phyloP scores from a whole-genome alignment of 495 filamentous ascomycete species.

The Annulohypoxylon nitens region DNA sequence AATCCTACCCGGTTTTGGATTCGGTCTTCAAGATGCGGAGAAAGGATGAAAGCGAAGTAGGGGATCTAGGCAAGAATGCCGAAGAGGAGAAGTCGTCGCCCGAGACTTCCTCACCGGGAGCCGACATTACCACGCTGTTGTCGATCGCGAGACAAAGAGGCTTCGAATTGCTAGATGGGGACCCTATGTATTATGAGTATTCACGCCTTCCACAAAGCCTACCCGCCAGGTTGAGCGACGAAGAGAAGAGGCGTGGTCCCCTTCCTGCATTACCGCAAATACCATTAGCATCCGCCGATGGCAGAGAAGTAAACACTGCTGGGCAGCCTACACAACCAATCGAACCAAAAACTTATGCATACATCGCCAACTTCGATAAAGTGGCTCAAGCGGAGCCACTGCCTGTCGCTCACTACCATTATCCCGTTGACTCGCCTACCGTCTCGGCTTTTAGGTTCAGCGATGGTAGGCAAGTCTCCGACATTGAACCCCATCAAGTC shows the following conservation, averaged over 20 bases:
- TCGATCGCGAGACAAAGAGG: slow-evolving; percentile 32
- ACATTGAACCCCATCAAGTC: slow-evolving; percentile 13
- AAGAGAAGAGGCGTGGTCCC: slow-evolving; percentile 39
- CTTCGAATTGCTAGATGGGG: slow-evolving; percentile 14
- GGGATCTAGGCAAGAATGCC: slow-evolving; percentile 38
- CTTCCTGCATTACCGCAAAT: slow-evolving; percentile 9
- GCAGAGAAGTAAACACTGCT: slow-evolving; percentile 2
- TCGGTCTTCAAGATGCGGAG: background rate
- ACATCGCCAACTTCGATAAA: background rate
- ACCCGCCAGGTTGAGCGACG: slow-evolving; percentile 22
- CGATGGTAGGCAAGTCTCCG: slow-evolving; percentile 17
- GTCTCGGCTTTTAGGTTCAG: slow-evolving; percentile 26
- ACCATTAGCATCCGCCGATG: slow-evolving; percentile 1
- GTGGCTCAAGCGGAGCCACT: background rate
- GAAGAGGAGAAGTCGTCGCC: slow-evolving; percentile 22
- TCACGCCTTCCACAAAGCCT: slow-evolving; percentile 13
- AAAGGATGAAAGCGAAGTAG: slow-evolving; percentile 4
- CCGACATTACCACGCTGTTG: slow-evolving; percentile 31
- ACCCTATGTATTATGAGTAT: slow-evolving; percentile 21
- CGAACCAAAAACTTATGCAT: background rate
- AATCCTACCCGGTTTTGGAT: slow-evolving; percentile 40
- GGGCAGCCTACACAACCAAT: background rate
- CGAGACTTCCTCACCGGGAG: slow-evolving; percentile 15
- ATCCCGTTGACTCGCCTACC: slow-evolving; percentile 23
- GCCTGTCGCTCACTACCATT: slow-evolving; percentile 24